phyloP scores from a whole-genome alignment of 2,329 filamentous ascomycete genomes.

The Colletotrichum sp. region DNA sequence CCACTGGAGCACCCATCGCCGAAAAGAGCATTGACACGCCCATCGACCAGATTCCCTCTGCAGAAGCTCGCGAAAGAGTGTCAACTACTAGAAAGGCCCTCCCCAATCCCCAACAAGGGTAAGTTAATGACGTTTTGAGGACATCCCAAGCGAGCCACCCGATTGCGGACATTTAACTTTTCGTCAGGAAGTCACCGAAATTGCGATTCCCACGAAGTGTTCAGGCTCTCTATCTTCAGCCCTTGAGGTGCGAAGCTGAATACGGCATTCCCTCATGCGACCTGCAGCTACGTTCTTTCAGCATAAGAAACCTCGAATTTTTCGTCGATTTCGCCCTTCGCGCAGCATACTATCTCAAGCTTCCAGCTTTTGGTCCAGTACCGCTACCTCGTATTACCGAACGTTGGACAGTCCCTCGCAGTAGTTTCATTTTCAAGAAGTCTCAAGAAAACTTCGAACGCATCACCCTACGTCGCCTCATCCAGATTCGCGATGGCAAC shows the following conservation, averaged over 20 bases:
- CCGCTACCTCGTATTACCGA: conserved; percentile 87
- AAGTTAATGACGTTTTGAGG: background rate
- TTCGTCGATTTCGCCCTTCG: conserved; percentile 94
- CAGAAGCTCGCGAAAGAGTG: background rate
- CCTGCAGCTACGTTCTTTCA: conserved; percentile 92
- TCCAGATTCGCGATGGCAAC: conserved; percentile 92
- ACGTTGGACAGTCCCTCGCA: conserved; percentile 90
- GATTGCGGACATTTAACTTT: background rate
- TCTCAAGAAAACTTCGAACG: conserved; percentile 97
- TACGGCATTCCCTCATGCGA: conserved; percentile 87
- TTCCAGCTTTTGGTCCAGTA: conserved; percentile 84
- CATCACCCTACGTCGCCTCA: conserved; percentile 81
- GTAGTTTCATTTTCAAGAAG: conserved; percentile 96
- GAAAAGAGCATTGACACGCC: background rate
- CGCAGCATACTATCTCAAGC: conserved; percentile 90
- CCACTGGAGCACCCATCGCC: background rate
- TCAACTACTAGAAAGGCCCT: background rate
- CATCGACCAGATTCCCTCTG: background rate
- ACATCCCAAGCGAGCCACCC: background rate
- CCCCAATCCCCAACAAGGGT: background rate
- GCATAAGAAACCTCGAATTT: conserved; percentile 87
- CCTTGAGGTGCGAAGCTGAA: conserved; percentile 75
- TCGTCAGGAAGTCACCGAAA: background rate
- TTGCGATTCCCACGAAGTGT: conserved; percentile 76
- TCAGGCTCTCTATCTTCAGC: conserved; percentile 85